A percentile compares a stretch with the other conserved stretches of the same genome.
phyloP scores from a whole-genome alignment of 1,284 basidiomycete species.

The Sanghuangporus sanghuang region DNA sequence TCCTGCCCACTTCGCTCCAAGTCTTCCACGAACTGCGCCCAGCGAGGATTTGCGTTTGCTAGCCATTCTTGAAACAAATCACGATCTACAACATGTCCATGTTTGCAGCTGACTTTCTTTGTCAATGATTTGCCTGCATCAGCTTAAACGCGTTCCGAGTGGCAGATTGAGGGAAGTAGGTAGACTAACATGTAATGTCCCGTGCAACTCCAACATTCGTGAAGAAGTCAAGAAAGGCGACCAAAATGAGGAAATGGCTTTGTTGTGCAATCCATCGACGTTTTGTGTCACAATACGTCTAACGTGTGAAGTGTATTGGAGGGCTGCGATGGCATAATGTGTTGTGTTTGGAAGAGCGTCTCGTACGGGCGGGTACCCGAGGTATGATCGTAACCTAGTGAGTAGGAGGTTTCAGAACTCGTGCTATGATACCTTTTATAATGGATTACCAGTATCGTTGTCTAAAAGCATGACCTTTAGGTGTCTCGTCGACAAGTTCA shows the following conservation, averaged over 20 bases:
- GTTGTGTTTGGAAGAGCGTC: conserved; percentile 81
- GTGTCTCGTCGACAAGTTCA: conserved; percentile 69
- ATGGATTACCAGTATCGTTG: conserved; percentile 68
- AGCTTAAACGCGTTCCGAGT: not conserved
- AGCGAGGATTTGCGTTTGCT: conserved; percentile 69
- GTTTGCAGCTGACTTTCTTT: conserved; percentile 70
- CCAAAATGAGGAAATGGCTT: conserved; percentile 48
- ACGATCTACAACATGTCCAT: conserved; percentile 64
- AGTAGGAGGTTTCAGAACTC: not conserved
- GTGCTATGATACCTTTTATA: not conserved
- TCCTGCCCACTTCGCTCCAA: conserved; percentile 58
- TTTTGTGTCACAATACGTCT: conserved; percentile 84
- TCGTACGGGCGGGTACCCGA: conserved; percentile 78
- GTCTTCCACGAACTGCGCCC: conserved; percentile 68
- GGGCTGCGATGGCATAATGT: conserved; percentile 79
- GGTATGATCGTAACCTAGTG: conserved; percentile 74
- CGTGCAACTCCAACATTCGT: conserved; percentile 81
- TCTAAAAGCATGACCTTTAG: conserved; percentile 62
- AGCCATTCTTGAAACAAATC: conserved; percentile 72
- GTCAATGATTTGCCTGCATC: not conserved
- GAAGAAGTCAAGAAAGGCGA: conserved; percentile 33
- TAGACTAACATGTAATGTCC: conserved; percentile 70
- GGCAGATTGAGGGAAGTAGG: not conserved
- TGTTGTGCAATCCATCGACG: conserved; percentile 87
- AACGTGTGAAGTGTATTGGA: conserved; percentile 66